phyloP scores from a whole-genome alignment of 306 rosid species.

The Pueraria montana region DNA sequence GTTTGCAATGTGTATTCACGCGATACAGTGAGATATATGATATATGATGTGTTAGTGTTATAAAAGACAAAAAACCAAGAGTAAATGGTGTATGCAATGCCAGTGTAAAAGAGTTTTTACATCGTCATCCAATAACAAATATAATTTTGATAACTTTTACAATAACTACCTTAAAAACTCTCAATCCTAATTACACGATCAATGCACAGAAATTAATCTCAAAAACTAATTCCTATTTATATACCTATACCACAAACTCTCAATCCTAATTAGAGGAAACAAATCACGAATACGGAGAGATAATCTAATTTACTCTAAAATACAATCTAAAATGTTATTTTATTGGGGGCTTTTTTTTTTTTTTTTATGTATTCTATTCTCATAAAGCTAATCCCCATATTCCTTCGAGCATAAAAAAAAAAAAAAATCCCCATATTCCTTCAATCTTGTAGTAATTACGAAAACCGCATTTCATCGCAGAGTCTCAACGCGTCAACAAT shows the following conservation, averaged over 20 bases:
- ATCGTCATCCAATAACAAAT: neutral
- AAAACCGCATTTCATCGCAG: conserved; percentile 16
- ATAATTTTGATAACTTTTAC: neutral
- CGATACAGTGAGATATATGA: neutral
- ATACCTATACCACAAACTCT: neutral
- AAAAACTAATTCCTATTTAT: neutral
- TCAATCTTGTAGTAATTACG: neutral
- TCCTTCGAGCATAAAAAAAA: too few species aligned
- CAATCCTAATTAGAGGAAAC: neutral
- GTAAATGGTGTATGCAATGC: neutral
- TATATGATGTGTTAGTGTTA: neutral
- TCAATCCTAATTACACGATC: too few species aligned
- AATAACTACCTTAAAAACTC: neutral
- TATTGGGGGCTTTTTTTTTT: neutral
- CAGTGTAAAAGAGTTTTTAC: too few species aligned
- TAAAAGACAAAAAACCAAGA: neutral
- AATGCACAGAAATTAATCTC: neutral
- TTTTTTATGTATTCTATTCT: neutral
- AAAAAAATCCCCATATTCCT: neutral
- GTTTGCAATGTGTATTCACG: neutral
- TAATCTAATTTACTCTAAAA: neutral
- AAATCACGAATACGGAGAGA: neutral
- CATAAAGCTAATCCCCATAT: neutral
- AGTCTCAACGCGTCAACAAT: conserved; percentile 15
- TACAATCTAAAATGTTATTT: neutral